Conservation (phyloP, 139 green algal genomes). For the Chlorella sp. region DNA sequence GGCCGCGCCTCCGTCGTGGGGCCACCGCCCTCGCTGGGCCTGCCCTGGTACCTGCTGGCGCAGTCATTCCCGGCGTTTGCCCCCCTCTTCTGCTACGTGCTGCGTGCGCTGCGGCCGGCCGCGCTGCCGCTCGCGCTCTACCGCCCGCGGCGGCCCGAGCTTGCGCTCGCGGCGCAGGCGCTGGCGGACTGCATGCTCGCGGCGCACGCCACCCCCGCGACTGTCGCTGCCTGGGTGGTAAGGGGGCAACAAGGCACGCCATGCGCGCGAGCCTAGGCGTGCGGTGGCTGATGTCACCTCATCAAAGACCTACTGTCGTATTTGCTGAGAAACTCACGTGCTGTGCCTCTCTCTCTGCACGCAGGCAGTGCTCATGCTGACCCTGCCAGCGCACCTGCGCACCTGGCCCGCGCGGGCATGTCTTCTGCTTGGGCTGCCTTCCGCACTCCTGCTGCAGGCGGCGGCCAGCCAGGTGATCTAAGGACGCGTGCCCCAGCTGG, state of each 20-base stretch:
- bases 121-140: conserved; percentile 18
- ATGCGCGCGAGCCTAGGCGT: not conserved
- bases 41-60: conserved; percentile 33
- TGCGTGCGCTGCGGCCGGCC: not conserved
- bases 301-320: not conserved
- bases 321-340: not conserved
- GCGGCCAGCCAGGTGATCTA: not conserved
- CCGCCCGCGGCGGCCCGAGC: not conserved
- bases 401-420: not conserved
- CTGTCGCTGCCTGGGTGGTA: conserved; percentile 21
- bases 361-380: conserved; percentile 15
- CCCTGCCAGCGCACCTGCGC: not conserved
- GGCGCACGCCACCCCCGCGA: conserved; percentile 1
- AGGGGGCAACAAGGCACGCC: not conserved
- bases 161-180: conserved; percentile 9
- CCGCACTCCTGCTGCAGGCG: not conserved
- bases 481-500: too few species aligned
- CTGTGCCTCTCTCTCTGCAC: not conserved
- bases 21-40: too few species aligned
- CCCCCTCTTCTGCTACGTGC: conserved; percentile 13
- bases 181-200: conserved; percentile 23
- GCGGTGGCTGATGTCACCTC: not conserved
- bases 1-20: too few species aligned
- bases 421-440: not conserved
- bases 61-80: conserved; percentile 22